phyloP scores from a whole-genome alignment of 768 basidiomycete species.

The Hemileccinum impolitum region DNA sequence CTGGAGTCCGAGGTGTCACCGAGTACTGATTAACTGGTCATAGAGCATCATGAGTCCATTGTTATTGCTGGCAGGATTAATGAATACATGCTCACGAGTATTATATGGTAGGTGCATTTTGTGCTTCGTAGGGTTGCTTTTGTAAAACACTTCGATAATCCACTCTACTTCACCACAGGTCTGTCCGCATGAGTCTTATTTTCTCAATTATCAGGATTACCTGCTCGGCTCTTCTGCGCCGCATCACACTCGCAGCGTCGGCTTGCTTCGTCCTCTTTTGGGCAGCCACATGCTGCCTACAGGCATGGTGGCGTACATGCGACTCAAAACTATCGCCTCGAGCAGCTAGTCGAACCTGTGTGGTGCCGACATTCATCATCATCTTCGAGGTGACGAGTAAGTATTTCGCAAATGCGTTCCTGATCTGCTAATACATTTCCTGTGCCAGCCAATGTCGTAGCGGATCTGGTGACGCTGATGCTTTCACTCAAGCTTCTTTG shows the following conservation, averaged over 20 bases:
- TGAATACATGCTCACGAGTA: constrained; percentile 3
- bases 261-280: constrained; percentile 5
- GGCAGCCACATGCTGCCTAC: background rate
- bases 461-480: background rate
- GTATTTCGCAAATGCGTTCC: background rate
- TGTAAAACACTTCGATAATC: too few relatives aligned
- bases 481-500: constrained; percentile 15
- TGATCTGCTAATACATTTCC: background rate
- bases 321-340: background rate
- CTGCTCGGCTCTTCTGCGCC: background rate
- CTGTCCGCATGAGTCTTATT: constrained; percentile 18
- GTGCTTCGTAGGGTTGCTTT: background rate
- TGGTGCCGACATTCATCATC: background rate
- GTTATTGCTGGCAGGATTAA: background rate
- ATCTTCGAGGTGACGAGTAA: constrained; percentile 6
- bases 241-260: background rate
- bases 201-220: constrained; percentile 12
- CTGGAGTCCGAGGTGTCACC: too few relatives aligned
- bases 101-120: constrained; percentile 10
- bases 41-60: background rate
- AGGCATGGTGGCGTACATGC: constrained; percentile 6
- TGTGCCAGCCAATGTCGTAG: constrained; percentile 1
- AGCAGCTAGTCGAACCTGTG: background rate
- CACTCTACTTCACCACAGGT: constrained; percentile 1
- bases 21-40: background rate